A percentile compares a stretch with the other conserved stretches of the same genome.
Evolutionary conservation across 352 stramenopile genomes (phyloP).

Genomic region (Globisporangium megalacanthum): DNA sequence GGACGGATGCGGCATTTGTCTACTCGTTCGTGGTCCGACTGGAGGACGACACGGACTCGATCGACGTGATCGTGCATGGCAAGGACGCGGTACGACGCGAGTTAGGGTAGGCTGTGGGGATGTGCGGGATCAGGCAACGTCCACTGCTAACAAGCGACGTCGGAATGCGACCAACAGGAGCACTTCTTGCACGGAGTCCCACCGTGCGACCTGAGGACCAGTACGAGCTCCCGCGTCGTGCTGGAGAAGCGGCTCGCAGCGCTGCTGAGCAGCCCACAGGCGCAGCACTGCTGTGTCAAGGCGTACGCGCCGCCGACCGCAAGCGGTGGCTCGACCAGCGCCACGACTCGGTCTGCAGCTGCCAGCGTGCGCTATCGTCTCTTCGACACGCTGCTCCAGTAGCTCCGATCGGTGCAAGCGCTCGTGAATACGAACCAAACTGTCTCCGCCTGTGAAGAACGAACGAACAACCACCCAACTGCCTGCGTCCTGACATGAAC

Average conservation of each 20-base stretch:
- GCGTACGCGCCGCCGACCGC: slow-evolving; percentile 38
- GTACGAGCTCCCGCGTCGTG: slow-evolving; percentile 40
- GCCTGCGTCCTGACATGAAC: neutral
- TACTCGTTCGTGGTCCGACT: slow-evolving; percentile 70
- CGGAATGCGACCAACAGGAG: slow-evolving; percentile 26
- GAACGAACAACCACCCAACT: too few relatives aligned
- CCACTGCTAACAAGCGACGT: neutral
- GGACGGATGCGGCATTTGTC: slow-evolving; percentile 23
- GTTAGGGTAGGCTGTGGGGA: too few relatives aligned
- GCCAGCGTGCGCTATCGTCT: slow-evolving; percentile 52
- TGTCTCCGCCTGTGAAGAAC: neutral
- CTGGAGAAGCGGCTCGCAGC: slow-evolving; percentile 44
- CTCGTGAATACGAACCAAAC: slow-evolving; percentile 3
- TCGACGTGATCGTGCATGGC: slow-evolving; percentile 68
- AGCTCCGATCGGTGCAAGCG: neutral
- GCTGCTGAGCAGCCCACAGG: slow-evolving; percentile 17
- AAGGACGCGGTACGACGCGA: slow-evolving; percentile 52
- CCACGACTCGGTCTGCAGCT: neutral
- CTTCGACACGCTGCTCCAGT: slow-evolving; percentile 59
- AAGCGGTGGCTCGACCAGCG: neutral
- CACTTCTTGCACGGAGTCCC: slow-evolving; percentile 68
- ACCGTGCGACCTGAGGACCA: slow-evolving; percentile 49
- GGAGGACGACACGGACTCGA: slow-evolving; percentile 33
- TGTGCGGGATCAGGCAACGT: neutral
- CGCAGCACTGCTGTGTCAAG: slow-evolving; percentile 66